Conservation (phyloP, 2,329 filamentous ascomycete genomes). For the Xylaria sp. region DNA sequence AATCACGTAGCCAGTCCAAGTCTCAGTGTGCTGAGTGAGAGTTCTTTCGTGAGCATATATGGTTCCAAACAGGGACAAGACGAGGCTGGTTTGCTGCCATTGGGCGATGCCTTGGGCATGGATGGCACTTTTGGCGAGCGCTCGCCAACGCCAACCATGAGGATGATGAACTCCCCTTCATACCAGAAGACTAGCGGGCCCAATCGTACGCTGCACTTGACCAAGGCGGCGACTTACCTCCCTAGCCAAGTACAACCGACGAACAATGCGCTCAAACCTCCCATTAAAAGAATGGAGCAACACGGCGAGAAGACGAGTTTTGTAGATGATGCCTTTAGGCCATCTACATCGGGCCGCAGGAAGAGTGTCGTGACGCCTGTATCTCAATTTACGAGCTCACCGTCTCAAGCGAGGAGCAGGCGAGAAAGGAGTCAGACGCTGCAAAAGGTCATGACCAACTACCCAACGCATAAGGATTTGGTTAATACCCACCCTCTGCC, state of each 20-base stretch:
- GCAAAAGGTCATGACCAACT: conserved; percentile 61
- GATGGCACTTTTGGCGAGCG: conserved; percentile 42
- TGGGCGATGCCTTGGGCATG: conserved; percentile 39
- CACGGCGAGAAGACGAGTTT: conserved; percentile 49
- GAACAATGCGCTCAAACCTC: conserved; percentile 60
- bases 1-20: conserved; percentile 65
- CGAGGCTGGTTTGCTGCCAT: conserved; percentile 30
- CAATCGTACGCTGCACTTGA: conserved; percentile 45
- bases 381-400: conserved; percentile 25
- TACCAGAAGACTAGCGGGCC: conserved; percentile 39
- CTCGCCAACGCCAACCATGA: conserved; percentile 39
- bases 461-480: conserved; percentile 53
- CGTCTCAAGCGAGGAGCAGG: conserved; percentile 48
- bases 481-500: conserved; percentile 59
- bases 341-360: conserved; percentile 45
- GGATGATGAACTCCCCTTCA: conserved; percentile 37
- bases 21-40: conserved; percentile 73
- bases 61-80: conserved; percentile 51
- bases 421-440: conserved; percentile 61
- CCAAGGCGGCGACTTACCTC: conserved; percentile 45
- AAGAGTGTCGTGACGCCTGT: conserved; percentile 38
- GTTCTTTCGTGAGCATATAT: conserved; percentile 73
- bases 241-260: conserved; percentile 57
- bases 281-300: conserved; percentile 62
- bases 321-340: conserved; percentile 47